A percentile compares a stretch with the other conserved stretches of the same genome.
These are phyloP conservation scores for Antrodiella citrinella DNA, from an alignment of 768 basidiomycete genomes.

Conservation along the genomic window DNA sequence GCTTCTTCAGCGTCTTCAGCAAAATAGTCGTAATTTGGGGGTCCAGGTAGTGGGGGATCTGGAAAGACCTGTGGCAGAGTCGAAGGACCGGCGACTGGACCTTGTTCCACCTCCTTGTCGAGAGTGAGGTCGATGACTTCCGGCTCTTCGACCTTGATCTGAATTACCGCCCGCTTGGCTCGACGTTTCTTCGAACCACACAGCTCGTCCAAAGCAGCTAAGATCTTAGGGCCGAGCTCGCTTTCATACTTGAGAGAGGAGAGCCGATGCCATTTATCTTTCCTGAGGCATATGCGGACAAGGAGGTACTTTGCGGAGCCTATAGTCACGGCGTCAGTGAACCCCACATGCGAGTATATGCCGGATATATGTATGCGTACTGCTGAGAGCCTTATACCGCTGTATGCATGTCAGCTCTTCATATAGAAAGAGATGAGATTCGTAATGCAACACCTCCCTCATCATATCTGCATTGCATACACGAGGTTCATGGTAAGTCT, in stretches of 20 bases:
- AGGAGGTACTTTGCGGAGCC: conserved; percentile 56
- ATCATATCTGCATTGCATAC: not conserved
- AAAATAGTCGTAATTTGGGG: conserved; percentile 21
- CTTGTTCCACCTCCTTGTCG: conserved; percentile 23
- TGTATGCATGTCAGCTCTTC: conserved; percentile 38
- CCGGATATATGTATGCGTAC: conserved; percentile 31
- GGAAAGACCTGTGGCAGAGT: not conserved
- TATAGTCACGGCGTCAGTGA: conserved; percentile 14
- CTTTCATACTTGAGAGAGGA: conserved; percentile 32
- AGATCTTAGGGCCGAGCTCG: conserved; percentile 34
- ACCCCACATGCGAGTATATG: not conserved
- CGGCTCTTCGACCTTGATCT: conserved; percentile 18
- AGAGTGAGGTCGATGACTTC: conserved; percentile 30
- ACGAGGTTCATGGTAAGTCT: not conserved
- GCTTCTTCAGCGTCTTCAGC: conserved; percentile 35
- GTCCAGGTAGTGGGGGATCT: not conserved
- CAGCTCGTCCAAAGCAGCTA: conserved; percentile 36
- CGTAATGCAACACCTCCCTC: not conserved
- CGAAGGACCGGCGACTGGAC: conserved; percentile 1
- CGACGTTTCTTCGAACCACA: conserved; percentile 19
- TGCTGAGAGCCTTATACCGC: conserved; percentile 36
- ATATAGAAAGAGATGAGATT: conserved; percentile 37
- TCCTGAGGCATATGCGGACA: conserved; percentile 54
- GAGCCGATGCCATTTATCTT: conserved; percentile 47
- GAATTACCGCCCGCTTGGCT: not conserved